Evolutionary conservation across 208 protist species (phyloP).

Genomic region (Phytomonas francai): DNA sequence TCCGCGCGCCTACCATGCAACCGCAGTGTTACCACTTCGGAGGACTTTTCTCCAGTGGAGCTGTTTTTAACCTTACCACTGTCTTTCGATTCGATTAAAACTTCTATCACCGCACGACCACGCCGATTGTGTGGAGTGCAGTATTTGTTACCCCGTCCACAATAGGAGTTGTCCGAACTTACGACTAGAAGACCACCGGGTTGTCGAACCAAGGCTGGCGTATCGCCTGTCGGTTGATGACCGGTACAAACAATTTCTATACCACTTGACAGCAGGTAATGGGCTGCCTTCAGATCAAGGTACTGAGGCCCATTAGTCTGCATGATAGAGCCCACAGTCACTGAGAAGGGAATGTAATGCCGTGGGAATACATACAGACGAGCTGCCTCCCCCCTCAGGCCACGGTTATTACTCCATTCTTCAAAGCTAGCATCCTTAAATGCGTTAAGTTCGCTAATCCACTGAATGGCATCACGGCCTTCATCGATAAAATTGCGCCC

Average conservation of each 20-base stretch:
- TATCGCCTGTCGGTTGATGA: conserved; percentile 78
- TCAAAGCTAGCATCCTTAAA: conserved; percentile 45
- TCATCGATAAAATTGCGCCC: conserved; percentile 13
- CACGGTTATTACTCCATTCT: conserved; percentile 25
- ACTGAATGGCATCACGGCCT: conserved; percentile 24
- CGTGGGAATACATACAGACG: conserved; percentile 57
- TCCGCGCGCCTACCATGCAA: conserved; percentile 43
- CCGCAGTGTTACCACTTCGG: conserved; percentile 1
- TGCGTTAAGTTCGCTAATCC: conserved; percentile 40
- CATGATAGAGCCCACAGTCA: conserved; percentile 48
- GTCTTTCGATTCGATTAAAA: conserved; percentile 46
- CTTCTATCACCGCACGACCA: conserved; percentile 44
- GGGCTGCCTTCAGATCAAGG: conserved; percentile 36
- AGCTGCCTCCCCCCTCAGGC: conserved; percentile 30
- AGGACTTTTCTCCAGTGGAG: not conserved
- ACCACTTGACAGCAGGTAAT: conserved; percentile 61
- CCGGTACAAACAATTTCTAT: conserved; percentile 64
- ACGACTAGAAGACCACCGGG: conserved; percentile 58
- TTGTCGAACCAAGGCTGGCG: conserved; percentile 59
- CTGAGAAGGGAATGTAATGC: conserved; percentile 41
- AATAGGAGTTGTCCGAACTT: conserved; percentile 82
- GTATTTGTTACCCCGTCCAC: conserved; percentile 24
- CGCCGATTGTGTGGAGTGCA: conserved; percentile 29
- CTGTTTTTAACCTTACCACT: not conserved
- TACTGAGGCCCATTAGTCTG: conserved; percentile 36